These are phyloP conservation scores for Lathyrus oleraceus DNA, from an alignment of 306 rosid species.

Conservation along the genomic window DNA sequence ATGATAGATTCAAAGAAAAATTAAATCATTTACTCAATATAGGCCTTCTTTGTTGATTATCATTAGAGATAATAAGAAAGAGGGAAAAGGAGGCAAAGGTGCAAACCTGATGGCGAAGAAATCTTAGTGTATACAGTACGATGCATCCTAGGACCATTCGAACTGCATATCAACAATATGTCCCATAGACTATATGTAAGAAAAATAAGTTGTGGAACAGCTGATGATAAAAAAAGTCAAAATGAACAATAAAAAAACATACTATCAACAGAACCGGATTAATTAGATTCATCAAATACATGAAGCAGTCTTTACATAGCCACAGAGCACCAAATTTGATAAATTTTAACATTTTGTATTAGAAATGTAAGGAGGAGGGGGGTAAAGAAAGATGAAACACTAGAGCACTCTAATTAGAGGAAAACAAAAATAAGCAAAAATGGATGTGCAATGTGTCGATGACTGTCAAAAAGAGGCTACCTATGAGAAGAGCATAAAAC, in stretches of 20 bases:
- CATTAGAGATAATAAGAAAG: neutral
- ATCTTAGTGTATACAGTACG: slow-evolving; percentile 55
- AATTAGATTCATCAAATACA: neutral
- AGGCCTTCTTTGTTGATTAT: neutral
- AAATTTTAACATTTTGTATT: slow-evolving; percentile 6
- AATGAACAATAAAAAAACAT: neutral
- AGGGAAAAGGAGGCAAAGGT: neutral
- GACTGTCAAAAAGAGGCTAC: slow-evolving; percentile 42
- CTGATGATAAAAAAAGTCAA: neutral
- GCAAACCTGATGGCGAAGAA: slow-evolving; percentile 76
- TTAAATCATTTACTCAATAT: neutral
- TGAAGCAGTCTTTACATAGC: slow-evolving; percentile 11
- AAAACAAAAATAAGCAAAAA: slow-evolving; percentile 4
- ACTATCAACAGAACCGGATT: neutral
- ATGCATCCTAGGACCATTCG: slow-evolving; percentile 81
- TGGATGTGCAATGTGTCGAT: neutral
- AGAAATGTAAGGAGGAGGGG: neutral
- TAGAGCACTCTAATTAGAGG: neutral
- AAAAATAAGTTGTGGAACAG: slow-evolving; percentile 15
- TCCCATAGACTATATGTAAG: slow-evolving; percentile 24
- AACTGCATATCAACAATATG: slow-evolving; percentile 53
- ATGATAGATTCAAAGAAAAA: neutral
- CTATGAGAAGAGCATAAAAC: slow-evolving; percentile 68
- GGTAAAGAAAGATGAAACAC: neutral
- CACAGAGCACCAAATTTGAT: neutral